Base-by-base conservation (phyloP, 2,329 filamentous ascomycete genomes). In the Drechslerella coelobrocha region DNA sequence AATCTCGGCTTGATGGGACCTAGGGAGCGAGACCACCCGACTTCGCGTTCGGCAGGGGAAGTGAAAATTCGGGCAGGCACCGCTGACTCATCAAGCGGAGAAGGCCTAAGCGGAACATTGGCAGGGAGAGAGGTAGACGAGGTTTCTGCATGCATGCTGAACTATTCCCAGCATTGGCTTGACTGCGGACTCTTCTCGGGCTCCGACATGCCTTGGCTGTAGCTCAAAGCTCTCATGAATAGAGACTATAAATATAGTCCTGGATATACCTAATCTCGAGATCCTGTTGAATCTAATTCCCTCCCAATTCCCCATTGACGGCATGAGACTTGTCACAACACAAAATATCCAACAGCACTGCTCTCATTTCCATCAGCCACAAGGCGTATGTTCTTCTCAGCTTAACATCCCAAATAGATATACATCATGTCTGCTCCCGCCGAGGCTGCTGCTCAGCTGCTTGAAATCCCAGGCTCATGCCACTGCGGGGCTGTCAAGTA, bases 401-500 rank as follows among this genome's bases (percentile, higher is more conserved):
- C n/a, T n/a, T n/a, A n/a, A n/a, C n/a, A n/a, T n/a, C 29, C n/a
- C 31, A 37, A 5, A 21, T 9, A n/a, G 34, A 26, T 43, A 41
- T 57, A 19, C 26, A 26, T 26, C 26, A 63, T 71, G 66, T 63
- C 59, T 29, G 24, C 59, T 21, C n/a, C 59, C 2, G n/a, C 65
- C 29, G 65, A 69, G 27, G 41, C 51, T 2, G 27, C 57, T 14
- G 17, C 17, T 14, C 59, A 71, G 23, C 52, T 23, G 4, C 29
- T 54, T 9, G 59, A 71, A 7, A 45, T 60, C 48, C 43, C 47
- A 6, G 66, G 66, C 27, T 71, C 66, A 8, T 71, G 66, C 59
- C 66, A 71, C 47, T 71, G 66, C 26, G 54, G 54, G 1, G 59
- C 53, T 34, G 43, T 71, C 37, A 71, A 63, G 24, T 63, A 48